Evolutionary conservation across 805 yeast species (phyloP).

Genomic region (Kodamaea laetipori): DNA sequence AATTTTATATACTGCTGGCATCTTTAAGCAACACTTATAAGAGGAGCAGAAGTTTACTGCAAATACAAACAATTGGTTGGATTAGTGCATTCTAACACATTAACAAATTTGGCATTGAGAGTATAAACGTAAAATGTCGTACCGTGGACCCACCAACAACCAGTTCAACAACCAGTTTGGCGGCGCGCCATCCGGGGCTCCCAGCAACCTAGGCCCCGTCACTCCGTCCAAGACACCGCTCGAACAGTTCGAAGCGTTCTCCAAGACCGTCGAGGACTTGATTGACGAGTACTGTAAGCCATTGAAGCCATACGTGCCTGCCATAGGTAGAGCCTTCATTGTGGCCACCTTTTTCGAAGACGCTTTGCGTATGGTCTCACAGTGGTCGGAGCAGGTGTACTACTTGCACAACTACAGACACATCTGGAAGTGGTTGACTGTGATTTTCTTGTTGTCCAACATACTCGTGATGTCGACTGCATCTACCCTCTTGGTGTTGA

Average conservation of each 20-base stretch:
- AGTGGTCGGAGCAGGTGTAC: constrained; percentile 90
- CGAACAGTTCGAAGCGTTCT: constrained; percentile 50
- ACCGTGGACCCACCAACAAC: constrained; percentile 40
- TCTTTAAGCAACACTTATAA: background rate
- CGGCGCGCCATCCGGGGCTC: constrained; percentile 19
- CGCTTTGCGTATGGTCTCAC: constrained; percentile 75
- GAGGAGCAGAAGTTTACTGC: background rate
- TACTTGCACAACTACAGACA: constrained; percentile 80
- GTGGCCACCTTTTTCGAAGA: constrained; percentile 95
- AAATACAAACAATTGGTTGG: background rate
- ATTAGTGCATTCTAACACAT: background rate
- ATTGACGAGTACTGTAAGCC: constrained; percentile 53
- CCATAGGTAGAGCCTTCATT: constrained; percentile 83
- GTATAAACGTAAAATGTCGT: constrained; percentile 33
- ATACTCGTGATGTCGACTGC: constrained; percentile 71
- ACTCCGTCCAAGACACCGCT: constrained; percentile 28
- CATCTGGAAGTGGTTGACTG: constrained; percentile 73
- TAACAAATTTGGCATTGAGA: background rate
- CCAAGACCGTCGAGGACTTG: constrained; percentile 55
- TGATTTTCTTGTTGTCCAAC: constrained; percentile 65
- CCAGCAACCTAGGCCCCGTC: constrained; percentile 34
- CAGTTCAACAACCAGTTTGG: constrained; percentile 44
- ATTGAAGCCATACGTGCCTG: constrained; percentile 77
- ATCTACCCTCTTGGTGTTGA: constrained; percentile 67
- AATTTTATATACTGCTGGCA: constrained; percentile 10